Evolutionary conservation across 805 yeast genomes (phyloP), one percentile per base, ranked within the genome.

Genomic region (Cyberlindnera euphorbiae): DNA sequence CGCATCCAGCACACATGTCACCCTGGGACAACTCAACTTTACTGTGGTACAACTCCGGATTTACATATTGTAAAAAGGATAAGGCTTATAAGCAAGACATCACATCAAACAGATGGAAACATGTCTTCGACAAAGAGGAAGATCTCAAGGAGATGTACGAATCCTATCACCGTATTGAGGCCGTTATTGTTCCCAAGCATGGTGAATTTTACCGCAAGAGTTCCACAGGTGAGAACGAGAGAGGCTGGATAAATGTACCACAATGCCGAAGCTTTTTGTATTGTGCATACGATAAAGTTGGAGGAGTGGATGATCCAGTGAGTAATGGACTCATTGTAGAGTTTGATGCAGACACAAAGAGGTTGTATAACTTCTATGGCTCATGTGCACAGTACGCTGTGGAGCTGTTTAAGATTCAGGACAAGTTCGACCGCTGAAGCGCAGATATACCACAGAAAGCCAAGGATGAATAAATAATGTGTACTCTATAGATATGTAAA

Each of bases 31-130:
- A 67, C 33, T 58, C 59, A 18, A 64, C 74, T 1, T 49, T 77
- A 24, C 48, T 76, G 4, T 77, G 84, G 83, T 63, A 76, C 42
- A 77, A 77, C 46, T 72, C 81, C 3, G 84, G 84, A 0, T 73
- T 75, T 50, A 53, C 62, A 26, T 64, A 57, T 32, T 77, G 84
- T 55, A 62, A 62, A 45, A 49, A 55, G 24, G 35, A 38, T 14
- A 55, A 50, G 15, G 35, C 58, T 5, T 64, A 62, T 35, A 51
- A 57, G 17, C 49, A 54, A 8, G 67, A 64, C 31, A 49, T 62
- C 12, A 17, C 53, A 37, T 33, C 42, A 21, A 55, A 56, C 33
- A 48, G 52, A 36, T 38, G 31, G 21, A 29, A 30, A 19, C 27
- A 33, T 2, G 18, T 30, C 9, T 52, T 42, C 15, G 35, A 38